These are phyloP conservation scores for Mallotus nudiflorus DNA, from an alignment of 345 rosid species.

Conservation along the genomic window DNA sequence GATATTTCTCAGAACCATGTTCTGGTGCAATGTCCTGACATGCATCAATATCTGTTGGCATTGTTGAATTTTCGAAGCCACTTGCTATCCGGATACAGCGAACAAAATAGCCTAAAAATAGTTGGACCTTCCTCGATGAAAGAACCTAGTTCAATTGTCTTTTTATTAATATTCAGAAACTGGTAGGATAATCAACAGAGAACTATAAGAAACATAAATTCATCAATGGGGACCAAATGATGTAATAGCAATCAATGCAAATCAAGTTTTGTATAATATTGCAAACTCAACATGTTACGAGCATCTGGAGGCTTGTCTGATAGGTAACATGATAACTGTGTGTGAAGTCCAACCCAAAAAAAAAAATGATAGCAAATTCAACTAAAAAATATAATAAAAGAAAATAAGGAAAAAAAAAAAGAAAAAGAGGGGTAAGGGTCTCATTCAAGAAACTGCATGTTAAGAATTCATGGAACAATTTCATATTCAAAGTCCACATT, in stretches of 20 bases:
- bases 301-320: not conserved
- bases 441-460: not conserved
- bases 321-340: not conserved
- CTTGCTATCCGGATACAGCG: slow-evolving; percentile 38
- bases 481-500: not conserved
- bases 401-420: not conserved
- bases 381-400: not conserved
- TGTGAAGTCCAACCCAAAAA: not conserved
- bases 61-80: slow-evolving; percentile 38
- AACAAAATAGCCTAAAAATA: slow-evolving; percentile 75
- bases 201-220: not conserved
- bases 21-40: slow-evolving; percentile 12
- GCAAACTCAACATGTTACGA: not conserved
- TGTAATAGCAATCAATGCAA: not conserved
- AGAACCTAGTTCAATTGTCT: slow-evolving; percentile 64
- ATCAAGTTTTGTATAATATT: not conserved
- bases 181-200: no score
- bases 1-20: slow-evolving; percentile 42
- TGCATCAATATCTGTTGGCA: slow-evolving; percentile 20
- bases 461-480: not conserved
- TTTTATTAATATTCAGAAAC: no score
- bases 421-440: not conserved
- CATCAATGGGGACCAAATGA: not conserved
- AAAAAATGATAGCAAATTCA: not conserved
- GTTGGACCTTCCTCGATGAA: slow-evolving; percentile 70